Conservation (phyloP, 148 eudicot species). For the Fallopia convolvulus region DNA sequence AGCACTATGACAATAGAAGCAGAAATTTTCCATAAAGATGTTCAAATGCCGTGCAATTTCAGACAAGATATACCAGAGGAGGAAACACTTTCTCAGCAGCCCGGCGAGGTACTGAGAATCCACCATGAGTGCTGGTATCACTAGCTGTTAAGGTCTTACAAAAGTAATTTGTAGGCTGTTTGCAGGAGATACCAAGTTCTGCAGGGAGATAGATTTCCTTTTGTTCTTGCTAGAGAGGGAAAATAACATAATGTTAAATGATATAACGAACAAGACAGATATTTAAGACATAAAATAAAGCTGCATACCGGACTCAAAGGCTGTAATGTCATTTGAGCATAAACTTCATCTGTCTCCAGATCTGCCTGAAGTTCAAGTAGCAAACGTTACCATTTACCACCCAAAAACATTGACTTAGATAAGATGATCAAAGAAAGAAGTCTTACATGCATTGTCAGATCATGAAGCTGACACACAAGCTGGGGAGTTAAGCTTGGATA, state of each 20-base stretch:
- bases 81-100: slow-evolving; percentile 84
- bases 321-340: slow-evolving; percentile 66
- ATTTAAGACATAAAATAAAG: background rate
- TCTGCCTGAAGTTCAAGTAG: slow-evolving; percentile 31
- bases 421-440: background rate
- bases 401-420: background rate
- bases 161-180: slow-evolving; percentile 70
- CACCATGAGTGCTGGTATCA: slow-evolving; percentile 79
- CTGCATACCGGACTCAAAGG: slow-evolving; percentile 51
- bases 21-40: background rate
- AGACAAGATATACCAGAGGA: slow-evolving; percentile 44
- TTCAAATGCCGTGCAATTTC: background rate
- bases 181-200: slow-evolving; percentile 53
- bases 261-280: background rate
- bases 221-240: slow-evolving; percentile 47
- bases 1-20: background rate
- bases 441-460: slow-evolving; percentile 41
- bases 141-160: slow-evolving; percentile 73
- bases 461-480: slow-evolving; percentile 41
- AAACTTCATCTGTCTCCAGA: slow-evolving; percentile 45
- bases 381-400: slow-evolving; percentile 4
- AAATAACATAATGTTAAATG: background rate
- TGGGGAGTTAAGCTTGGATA: slow-evolving; percentile 39
- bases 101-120: slow-evolving; percentile 77
- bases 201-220: slow-evolving; percentile 59